Evolutionary conservation across 257 asterid genomes (phyloP), one percentile per base, ranked within the genome.

Genomic region (Pogostemon cablin): DNA sequence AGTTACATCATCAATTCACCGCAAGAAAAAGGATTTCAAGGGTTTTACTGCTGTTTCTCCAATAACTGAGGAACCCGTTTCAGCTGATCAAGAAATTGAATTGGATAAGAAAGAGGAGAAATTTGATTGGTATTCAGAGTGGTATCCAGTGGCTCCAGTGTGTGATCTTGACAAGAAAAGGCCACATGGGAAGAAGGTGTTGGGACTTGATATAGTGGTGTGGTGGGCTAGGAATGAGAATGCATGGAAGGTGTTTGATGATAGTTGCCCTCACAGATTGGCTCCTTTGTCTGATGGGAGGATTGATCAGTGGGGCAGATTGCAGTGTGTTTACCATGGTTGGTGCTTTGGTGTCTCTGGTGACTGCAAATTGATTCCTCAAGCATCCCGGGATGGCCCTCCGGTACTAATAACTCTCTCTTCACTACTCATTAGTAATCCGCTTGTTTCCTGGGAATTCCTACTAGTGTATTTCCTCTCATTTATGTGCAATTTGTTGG

Each of bases 311-410:
- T 83, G 89, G 93, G 98, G 98, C 0, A 82, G 96, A 77, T 78
- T 89, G 83, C 98, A 89, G 79, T 92, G 98, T 75, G 98, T 92
- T 35, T 92, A 92, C 80, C 96, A 92, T 75, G 98, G 96, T 3
- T 92, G 98, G 96, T 89, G 96, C 71, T 92, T 92, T 73, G 81
- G 77, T 54, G 92, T 93, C 41, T 67, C 90, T 37, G 98, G 98
- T 35, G 96, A 87, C 67, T 92, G 98, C 81, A 86, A 89, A 72
- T 76, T 89, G 50, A 89, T 92, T 44, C 98, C 96, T 65, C 98
- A 92, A 70, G 96, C 96, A 1, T 96, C 95, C 3, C 76, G 96
- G 2, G 90, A 92, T 15, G 96, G 95, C 52, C 93, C 92, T 77
- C 96, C 88, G 93, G 96, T 92, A 72, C 47, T 15, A 41, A 6